Conservation (phyloP, 2,329 filamentous ascomycete species). For the Penicillium glabrum region DNA sequence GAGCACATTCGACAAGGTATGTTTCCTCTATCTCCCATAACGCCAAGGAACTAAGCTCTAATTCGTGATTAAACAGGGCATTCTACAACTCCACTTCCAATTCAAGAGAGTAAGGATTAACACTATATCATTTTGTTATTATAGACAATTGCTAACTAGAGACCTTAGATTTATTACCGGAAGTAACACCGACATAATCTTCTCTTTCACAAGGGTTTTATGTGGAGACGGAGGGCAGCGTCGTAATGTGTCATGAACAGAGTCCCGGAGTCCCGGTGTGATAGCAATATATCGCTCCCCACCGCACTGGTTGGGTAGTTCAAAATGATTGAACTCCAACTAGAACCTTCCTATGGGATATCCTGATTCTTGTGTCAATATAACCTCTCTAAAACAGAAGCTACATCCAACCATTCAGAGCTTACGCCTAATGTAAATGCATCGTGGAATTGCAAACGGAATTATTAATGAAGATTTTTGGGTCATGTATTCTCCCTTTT, state of each 20-base stretch:
- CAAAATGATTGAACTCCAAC: neutral
- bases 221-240: slow-evolving; percentile 13
- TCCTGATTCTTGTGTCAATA: neutral
- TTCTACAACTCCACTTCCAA: slow-evolving; percentile 83
- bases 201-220: slow-evolving; percentile 1
- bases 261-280: too few relatives aligned
- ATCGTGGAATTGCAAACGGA: too few relatives aligned
- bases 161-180: slow-evolving; percentile 48
- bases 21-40: slow-evolving; percentile 25
- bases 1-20: slow-evolving; percentile 95
- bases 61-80: neutral
- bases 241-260: neutral
- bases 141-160: slow-evolving; percentile 10
- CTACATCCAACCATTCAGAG: neutral
- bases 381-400: too few relatives aligned
- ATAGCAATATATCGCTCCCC: too few relatives aligned
- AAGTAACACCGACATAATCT: slow-evolving; percentile 37
- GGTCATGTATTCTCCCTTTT: too few relatives aligned
- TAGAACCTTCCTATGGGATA: neutral
- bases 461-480: too few relatives aligned
- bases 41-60: neutral
- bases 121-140: neutral
- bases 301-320: neutral
- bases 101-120: neutral
- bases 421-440: too few relatives aligned